Conservation (phyloP, 768 basidiomycete species). For the Galerina sulciceps region DNA sequence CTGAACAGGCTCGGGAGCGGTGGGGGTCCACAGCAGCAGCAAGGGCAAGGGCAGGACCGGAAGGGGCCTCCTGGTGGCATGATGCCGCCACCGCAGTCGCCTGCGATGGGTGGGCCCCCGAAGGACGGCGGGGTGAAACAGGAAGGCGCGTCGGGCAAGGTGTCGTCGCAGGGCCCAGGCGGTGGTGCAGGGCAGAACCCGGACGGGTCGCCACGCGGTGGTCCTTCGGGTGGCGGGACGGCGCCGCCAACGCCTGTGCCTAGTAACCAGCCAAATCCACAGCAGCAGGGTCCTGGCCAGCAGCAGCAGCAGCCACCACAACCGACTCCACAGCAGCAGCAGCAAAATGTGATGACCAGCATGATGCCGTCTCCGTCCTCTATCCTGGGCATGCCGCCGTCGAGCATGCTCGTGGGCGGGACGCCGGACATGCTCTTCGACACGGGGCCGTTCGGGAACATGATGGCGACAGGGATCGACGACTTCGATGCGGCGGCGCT, state of each 20-base stretch:
- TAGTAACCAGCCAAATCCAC: slow-evolving; percentile 24
- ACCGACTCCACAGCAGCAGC: slow-evolving; percentile 1
- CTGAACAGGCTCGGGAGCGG: slow-evolving; percentile 10
- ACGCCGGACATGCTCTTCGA: slow-evolving; percentile 13
- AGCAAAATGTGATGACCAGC: slow-evolving; percentile 7
- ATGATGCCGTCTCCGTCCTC: slow-evolving; percentile 14
- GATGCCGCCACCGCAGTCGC: slow-evolving; percentile 19
- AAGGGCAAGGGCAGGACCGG: not conserved
- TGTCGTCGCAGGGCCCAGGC: slow-evolving; percentile 7
- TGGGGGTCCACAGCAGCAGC: not conserved
- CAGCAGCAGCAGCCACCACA: slow-evolving; percentile 10
- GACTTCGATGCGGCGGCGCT: slow-evolving; percentile 40
- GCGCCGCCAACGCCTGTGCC: slow-evolving; percentile 30
- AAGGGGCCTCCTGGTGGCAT: slow-evolving; percentile 2
- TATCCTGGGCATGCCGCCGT: slow-evolving; percentile 9
- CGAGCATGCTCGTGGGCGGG: slow-evolving; percentile 1
- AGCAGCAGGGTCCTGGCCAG: slow-evolving; percentile 14
- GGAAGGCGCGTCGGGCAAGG: slow-evolving; percentile 8
- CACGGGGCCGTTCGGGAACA: slow-evolving; percentile 1
- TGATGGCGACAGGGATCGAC: slow-evolving; percentile 12
- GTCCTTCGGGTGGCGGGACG: slow-evolving; percentile 19
- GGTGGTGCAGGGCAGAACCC: slow-evolving; percentile 6
- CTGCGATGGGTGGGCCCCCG: slow-evolving; percentile 13
- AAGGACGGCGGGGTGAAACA: slow-evolving; percentile 5
- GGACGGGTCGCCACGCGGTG: slow-evolving; percentile 20